A percentile compares a stretch with the other conserved stretches of the same genome.
phyloP scores from a whole-genome alignment of 257 asterid species.

The Anisodus acutangulus region DNA sequence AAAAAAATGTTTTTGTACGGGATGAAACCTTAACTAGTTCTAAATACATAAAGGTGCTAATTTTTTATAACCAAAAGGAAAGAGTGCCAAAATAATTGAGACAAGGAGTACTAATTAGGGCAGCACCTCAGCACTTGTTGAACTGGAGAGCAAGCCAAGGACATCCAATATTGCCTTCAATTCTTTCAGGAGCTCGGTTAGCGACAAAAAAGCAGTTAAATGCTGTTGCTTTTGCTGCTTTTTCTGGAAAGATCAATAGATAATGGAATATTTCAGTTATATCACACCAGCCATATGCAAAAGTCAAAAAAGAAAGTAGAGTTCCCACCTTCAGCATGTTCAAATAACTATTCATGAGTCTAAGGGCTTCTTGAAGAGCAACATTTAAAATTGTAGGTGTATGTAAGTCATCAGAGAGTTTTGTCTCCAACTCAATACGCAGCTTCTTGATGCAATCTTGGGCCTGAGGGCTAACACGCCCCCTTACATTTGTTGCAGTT shows the following conservation, averaged over 20 bases:
- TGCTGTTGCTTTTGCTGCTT: constrained; percentile 45
- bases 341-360: constrained; percentile 54
- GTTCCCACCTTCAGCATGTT: constrained; percentile 62
- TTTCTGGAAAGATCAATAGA: constrained; percentile 37
- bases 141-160: constrained; percentile 48
- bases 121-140: constrained; percentile 48
- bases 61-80: not conserved
- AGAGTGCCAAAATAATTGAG: not conserved
- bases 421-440: constrained; percentile 61
- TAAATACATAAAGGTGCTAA: not conserved
- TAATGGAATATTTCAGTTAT: not conserved
- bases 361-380: constrained; percentile 68
- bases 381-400: constrained; percentile 69
- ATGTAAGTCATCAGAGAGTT: constrained; percentile 81
- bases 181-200: constrained; percentile 44
- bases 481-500: constrained; percentile 40
- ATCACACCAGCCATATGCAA: not conserved
- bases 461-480: constrained; percentile 50
- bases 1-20: not conserved
- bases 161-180: constrained; percentile 44
- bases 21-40: not conserved
- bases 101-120: not conserved
- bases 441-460: constrained; percentile 63
- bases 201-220: constrained; percentile 36
- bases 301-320: not conserved